Evolutionary conservation across 176 grass and related monocot genomes (phyloP).

Genomic region (Aegilops bicornis): DNA sequence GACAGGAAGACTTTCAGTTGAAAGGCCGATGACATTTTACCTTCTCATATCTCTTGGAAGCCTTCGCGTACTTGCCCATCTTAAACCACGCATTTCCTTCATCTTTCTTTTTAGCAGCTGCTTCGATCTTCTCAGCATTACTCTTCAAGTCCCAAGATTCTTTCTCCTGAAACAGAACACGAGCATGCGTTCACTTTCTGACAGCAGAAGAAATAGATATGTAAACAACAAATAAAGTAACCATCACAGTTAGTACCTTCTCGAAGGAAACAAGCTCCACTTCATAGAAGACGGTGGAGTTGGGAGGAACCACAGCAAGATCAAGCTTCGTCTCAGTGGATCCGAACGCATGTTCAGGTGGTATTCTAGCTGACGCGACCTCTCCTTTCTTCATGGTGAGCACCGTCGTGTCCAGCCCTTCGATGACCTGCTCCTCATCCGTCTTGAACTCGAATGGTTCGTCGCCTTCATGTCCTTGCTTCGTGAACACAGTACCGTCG

Average conservation of each 20-base stretch:
- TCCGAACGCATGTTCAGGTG: constrained; percentile 62
- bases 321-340: constrained; percentile 66
- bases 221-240: not conserved
- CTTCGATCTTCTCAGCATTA: constrained; percentile 84
- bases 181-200: not conserved
- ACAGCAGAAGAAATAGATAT: not conserved
- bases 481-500: constrained; percentile 66
- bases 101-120: constrained; percentile 85
- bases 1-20: not conserved
- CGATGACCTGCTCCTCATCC: constrained; percentile 73
- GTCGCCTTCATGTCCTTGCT: constrained; percentile 69
- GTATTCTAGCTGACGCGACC: constrained; percentile 51
- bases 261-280: constrained; percentile 81
- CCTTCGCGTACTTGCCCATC: constrained; percentile 72
- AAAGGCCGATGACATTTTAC: constrained; percentile 1
- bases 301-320: constrained; percentile 66
- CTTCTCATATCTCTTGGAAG: constrained; percentile 93
- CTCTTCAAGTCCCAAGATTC: constrained; percentile 92
- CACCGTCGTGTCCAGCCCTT: constrained; percentile 59
- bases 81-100: constrained; percentile 89
- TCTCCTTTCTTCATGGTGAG: constrained; percentile 94
- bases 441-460: constrained; percentile 79
- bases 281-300: constrained; percentile 72
- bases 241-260: constrained; percentile 49
- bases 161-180: constrained; percentile 53